These are phyloP conservation scores for Persicaria maculosa DNA, from an alignment of 148 eudicot genomes.

Conservation along the genomic window DNA sequence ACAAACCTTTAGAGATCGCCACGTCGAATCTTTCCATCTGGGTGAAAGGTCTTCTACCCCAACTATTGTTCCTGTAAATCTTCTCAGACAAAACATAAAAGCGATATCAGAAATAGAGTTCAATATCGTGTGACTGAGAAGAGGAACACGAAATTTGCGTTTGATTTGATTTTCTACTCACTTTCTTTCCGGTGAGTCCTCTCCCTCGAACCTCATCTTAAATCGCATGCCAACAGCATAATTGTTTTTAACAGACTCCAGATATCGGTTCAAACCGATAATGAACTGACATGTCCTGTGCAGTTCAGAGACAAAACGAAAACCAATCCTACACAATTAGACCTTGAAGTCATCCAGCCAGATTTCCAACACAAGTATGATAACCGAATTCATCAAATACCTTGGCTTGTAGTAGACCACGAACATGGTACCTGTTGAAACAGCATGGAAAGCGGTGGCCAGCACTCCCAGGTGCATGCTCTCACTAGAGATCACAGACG, in stretches of 20 bases:
- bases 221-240: conserved; percentile 75
- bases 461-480: conserved; percentile 99
- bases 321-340: not conserved
- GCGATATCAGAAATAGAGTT: not conserved
- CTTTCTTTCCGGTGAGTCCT: conserved; percentile 91
- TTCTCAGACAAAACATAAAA: conserved; percentile 20
- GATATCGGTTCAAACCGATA: conserved; percentile 81
- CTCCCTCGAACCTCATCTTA: conserved; percentile 96
- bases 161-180: conserved; percentile 15
- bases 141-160: not conserved
- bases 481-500: conserved; percentile 90
- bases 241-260: conserved; percentile 58
- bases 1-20: conserved; percentile 83
- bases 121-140: not conserved
- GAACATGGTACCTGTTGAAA: conserved; percentile 49
- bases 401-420: conserved; percentile 96
- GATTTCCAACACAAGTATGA: not conserved
- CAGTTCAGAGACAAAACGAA: not conserved
- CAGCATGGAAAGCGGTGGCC: conserved; percentile 95
- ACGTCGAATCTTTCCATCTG: conserved; percentile 74
- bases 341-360: not conserved
- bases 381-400: conserved; percentile 21
- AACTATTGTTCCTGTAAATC: conserved; percentile 88
- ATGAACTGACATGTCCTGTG: conserved; percentile 93
- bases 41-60: conserved; percentile 69